Evolutionary conservation across 768 basidiomycete genomes (phyloP), one percentile per base, ranked within the genome.

Genomic region (Mycena belliarum): DNA sequence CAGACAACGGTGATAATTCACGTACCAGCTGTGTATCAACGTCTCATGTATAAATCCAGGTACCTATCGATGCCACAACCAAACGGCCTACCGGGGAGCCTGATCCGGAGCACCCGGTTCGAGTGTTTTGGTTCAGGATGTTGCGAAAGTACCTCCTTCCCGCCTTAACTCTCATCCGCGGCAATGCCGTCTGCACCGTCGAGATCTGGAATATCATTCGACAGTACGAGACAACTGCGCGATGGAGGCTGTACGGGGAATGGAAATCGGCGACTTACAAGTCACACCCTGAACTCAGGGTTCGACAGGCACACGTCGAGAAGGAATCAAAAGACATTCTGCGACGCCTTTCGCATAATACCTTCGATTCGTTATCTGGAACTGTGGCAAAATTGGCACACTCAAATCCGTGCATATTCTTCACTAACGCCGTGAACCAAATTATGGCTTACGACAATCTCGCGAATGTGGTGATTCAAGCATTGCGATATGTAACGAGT

Each of bases 401-500:
- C 70, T 89, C 91, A 18, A 97, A 98, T 68, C 97, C 97, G 6
- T 89, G 87, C 64, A 87, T 95, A 48, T 85, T 98, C 65, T 98
- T 98, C 76, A 69, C 82, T 23, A 90, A 91, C 60, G 93, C 91
- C 0, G 87, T 99, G 45, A 87, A 88, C 63, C 97, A 98, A 72
- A 90, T 98, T 56, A 93, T 94, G 88, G 88, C 92, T 15, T 99
- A 99, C 67, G 92, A 96, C 68, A 99, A 98, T 72, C 74, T 97
- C 51, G 93, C 92, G 11, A 82, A 81, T 40, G 92, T 95, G 21
- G 89, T 98, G 41, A 89, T 98, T 24, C 93, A 94, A 64, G 90
- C 90, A 18, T 79, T 94, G 64, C 79, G 91, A 69, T 95, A 91
- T 73, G 86, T 94, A 62, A 94, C 93, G 4, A 88, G 88, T 60